Base-by-base conservation (phyloP, 176 grass and related monocot genomes). In the Guadua angustifolia region DNA sequence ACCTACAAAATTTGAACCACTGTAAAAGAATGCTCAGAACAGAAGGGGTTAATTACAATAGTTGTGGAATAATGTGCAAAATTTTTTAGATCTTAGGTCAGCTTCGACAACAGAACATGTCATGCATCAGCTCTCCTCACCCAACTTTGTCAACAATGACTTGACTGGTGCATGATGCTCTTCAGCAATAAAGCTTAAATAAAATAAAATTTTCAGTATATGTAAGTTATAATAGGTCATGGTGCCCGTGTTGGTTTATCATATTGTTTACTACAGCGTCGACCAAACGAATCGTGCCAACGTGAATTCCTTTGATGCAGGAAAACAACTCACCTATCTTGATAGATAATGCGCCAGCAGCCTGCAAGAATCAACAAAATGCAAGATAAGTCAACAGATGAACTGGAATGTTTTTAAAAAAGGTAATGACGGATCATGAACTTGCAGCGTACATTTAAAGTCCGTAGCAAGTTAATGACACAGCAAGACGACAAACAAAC, bases 261-360 rank as follows among this genome's bases (percentile, higher is more conserved):
- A 46, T 66, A 29, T 21, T 21, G 17, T 73, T 71, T 44, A 73
- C 9, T 64, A 73, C 74, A 44, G 83, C 33, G 47, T 79, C 0
- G 6, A 79, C n/a, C 43, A 79, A 46, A 59, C 5, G 18, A 74
- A 44, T 5, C 43, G 42, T 46, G 9, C 12, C 36, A 57, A 47
- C 38, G 3, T 68, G 5, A 50, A 70, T 33, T 66, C 56, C 44
- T 58, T 59, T 74, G 5, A 86, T 66, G 24, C 32, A 69, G 50
- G 38, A 25, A 76, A 91, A 64, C 2, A 84, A 92, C 91, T 95
- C 25, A 95, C 95, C 93, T 82, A 99, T 99, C 77, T 90, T 92
- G 79, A 99, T 95, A 78, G 87, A 95, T 45, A 99, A 91, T 60
- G 96, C 96, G 12, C 96, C 93, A 82, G 96, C 96, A 92, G 96